Evolutionary conservation across 129 eudicot genomes (phyloP), one percentile per base, ranked within the genome.

Genomic region (Tanacetum coccineum): DNA sequence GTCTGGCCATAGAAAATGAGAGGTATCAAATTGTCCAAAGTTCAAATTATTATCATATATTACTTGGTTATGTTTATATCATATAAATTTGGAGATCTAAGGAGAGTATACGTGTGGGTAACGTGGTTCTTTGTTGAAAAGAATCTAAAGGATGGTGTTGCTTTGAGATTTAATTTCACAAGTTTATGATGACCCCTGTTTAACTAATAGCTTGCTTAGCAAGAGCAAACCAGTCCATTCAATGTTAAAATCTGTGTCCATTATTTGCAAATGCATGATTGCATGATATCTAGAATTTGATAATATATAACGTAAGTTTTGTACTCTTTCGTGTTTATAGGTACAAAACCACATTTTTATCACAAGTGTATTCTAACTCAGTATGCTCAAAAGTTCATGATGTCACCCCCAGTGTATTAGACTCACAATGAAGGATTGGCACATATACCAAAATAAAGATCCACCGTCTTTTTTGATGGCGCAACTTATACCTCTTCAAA

Each of bases 401-500:
- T 64, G 25, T 73, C 70, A 28, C 65, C 62, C 9, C 94, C 94
- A 1, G 2, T 62, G 2, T 86, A 80, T 66, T 66, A 75, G 56
- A 87, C 81, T 0, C 3, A 15, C 9, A 76, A 64, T 57, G 87
- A 81, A 72, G 95, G 85, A 32, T 5, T 39, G 18, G 69, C 13
- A 14, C 87, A 87, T 64, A 21, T 70, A 9, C 89, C 87, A 15
- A 32, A 62, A 25, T 87, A 76, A 60, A 72, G 76, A 62, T 76
- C 83, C 15, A 75, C 74, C 4, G 85, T 87, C n/a, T 59, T 42
- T 42, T 67, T 83, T 0, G 87, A 83, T 65, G 89, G 85, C 18
- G 68, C 10, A 15, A 67, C 46, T 22, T 83, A 75, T 49, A 47
- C 70, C 47, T 81, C 84, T 19, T 42, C 78, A 9, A 62, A 54